phyloP scores from a whole-genome alignment of 225 moss, liverwort and hornwort species.

The Bryoerythrophyllum caledonicum region DNA sequence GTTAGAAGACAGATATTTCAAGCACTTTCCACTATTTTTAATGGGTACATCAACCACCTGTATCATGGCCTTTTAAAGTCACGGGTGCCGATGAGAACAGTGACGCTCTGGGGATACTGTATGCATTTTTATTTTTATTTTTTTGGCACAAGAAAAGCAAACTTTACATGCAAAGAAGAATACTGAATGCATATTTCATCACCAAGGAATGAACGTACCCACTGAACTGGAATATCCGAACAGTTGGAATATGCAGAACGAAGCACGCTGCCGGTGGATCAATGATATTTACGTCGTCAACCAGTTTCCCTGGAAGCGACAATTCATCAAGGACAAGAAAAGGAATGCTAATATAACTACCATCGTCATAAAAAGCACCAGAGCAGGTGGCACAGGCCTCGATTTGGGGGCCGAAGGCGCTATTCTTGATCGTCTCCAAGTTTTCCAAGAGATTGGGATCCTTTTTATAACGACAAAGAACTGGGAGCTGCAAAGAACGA shows the following conservation, averaged over 20 bases:
- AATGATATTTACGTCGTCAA: not conserved
- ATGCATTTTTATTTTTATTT: too few relatives aligned
- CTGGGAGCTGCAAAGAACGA: not conserved
- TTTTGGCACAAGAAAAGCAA: too few relatives aligned
- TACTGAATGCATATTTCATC: too few relatives aligned
- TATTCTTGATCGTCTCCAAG: slow-evolving; percentile 14
- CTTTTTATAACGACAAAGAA: not conserved
- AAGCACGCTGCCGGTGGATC: not conserved
- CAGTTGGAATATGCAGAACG: not conserved
- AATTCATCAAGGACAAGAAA: not conserved
- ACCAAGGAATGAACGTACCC: not conserved
- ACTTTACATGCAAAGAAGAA: too few relatives aligned
- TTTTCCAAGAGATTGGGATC: slow-evolving; percentile 6
- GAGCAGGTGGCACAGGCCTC: not conserved
- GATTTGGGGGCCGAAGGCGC: not conserved
- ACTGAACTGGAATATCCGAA: not conserved
- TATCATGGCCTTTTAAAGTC: too few relatives aligned
- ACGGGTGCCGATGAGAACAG: too few relatives aligned
- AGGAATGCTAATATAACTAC: not conserved
- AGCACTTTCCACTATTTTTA: too few relatives aligned
- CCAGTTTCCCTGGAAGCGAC: not conserved
- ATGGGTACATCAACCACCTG: too few relatives aligned
- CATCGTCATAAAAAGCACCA: not conserved
- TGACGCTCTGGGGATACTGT: too few relatives aligned
- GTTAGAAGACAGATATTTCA: too few relatives aligned